phyloP scores from a whole-genome alignment of 768 basidiomycete genomes.

The Neoboletus brunneissimus region DNA sequence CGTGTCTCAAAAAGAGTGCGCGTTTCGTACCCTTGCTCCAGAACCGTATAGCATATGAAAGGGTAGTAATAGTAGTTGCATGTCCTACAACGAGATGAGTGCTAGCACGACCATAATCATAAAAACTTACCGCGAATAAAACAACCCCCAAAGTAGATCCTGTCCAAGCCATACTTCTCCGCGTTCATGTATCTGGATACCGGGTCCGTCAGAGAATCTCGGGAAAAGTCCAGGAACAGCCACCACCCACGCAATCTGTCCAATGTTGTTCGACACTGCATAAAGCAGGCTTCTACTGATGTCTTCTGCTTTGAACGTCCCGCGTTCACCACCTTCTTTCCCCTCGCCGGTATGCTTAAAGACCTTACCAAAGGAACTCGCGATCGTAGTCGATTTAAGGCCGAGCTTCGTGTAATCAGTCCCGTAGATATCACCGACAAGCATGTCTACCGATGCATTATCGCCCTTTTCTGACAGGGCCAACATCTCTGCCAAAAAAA shows the following conservation, averaged over 20 bases:
- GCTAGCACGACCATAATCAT: not conserved
- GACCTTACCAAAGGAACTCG: slow-evolving; percentile 97
- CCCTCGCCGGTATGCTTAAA: slow-evolving; percentile 76
- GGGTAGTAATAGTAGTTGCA: slow-evolving; percentile 92
- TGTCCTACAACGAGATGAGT: slow-evolving; percentile 59
- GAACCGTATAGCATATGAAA: slow-evolving; percentile 98
- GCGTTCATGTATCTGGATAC: slow-evolving; percentile 85
- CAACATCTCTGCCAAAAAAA: slow-evolving; percentile 77
- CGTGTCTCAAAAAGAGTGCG: slow-evolving; percentile 94
- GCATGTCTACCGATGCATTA: slow-evolving; percentile 94
- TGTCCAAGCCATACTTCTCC: slow-evolving; percentile 93
- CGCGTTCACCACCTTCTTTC: slow-evolving; percentile 46
- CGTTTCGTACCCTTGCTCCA: slow-evolving; percentile 98
- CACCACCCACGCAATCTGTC: slow-evolving; percentile 92
- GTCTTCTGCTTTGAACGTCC: slow-evolving; percentile 83
- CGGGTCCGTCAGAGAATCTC: slow-evolving; percentile 13
- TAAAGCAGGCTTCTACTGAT: slow-evolving; percentile 93
- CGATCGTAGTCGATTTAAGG: slow-evolving; percentile 96
- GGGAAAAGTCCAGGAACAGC: slow-evolving; percentile 5
- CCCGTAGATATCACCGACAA: slow-evolving; percentile 99
- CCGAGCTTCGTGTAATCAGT: slow-evolving; percentile 94
- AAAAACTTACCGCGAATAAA: slow-evolving; percentile 87
- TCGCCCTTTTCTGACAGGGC: slow-evolving; percentile 90
- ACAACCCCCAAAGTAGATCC: slow-evolving; percentile 98
- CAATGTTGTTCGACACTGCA: slow-evolving; percentile 98